Base-by-base conservation (phyloP, 768 basidiomycete species). In the Termitomyces sp. region DNA sequence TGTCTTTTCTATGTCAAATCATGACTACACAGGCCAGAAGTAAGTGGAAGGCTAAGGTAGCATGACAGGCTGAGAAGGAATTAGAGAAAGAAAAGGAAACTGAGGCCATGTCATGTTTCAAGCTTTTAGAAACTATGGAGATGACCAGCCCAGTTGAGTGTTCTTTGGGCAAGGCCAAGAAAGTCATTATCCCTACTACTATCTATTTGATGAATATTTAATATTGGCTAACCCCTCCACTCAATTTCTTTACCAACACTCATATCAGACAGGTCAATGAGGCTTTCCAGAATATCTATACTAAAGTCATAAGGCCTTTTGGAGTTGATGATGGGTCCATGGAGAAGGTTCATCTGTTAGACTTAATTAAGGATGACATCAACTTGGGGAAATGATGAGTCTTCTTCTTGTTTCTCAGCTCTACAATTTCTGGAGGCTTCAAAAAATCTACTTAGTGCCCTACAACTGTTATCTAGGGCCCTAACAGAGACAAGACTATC, bases 181-280 rank as follows among this genome's bases (percentile, higher is more conserved):
- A 27, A 1, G 41, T 51, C 3, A 14, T 52, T 25, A 53, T 58
- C 19, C 42, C 57, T n/a, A 58, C n/a, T n/a, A n/a, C 50, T 1
- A 16, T 48, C 9, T 58, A 38, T 23, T 12, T 53, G 2, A 5
- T 53, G 16, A 29, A 44, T 25, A 52, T 58, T 17, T 4, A 14
- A 3, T 17, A 52, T 25, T 25, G 34, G 14, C 4, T 7, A 1
- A 23, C 34, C 25, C 52, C 35, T 16, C 52, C 52, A 1, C 44
- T 58, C 8, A 21, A 58, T 16, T 58, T 58, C 52, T 58, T 54
- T 38, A 53, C 32, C 2, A 58, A 58, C 27, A 31, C n/a, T n/a
- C n/a, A n/a, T n/a, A 42, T 11, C 32, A 48, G 10, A 52, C 53
- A 21, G 41, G n/a, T n/a, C n/a, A n/a, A 42, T 10, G 12, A 14